Conservation (phyloP, 495 filamentous ascomycete species). For the Aspergillus carlsbadensis region DNA sequence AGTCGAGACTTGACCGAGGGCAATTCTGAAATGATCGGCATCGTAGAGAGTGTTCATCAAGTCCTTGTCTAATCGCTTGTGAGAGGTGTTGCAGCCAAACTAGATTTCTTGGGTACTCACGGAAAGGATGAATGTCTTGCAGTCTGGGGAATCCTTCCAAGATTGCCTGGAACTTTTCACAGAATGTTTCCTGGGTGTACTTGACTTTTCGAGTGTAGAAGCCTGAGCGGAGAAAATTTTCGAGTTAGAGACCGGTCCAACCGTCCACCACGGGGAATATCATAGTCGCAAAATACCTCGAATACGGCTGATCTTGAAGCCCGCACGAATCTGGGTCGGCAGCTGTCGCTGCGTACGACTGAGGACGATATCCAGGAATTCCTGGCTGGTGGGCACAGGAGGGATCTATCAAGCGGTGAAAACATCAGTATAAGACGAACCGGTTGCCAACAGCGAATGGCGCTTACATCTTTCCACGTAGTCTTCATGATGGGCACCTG, state of each 20-base stretch:
- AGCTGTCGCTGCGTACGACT: constrained; percentile 91
- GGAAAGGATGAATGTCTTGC: constrained; percentile 95
- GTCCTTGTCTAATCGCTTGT: constrained; percentile 61
- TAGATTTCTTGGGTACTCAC: constrained; percentile 43
- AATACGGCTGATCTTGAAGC: constrained; percentile 96
- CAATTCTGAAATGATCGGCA: constrained; percentile 97
- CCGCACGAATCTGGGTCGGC: constrained; percentile 92
- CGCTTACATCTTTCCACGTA: constrained; percentile 63
- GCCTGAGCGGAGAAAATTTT: constrained; percentile 45
- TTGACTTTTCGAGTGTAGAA: constrained; percentile 99
- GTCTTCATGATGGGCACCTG: constrained; percentile 62
- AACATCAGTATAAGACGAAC: constrained; percentile 19
- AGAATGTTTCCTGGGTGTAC: constrained; percentile 96
- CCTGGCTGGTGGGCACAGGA: constrained; percentile 89
- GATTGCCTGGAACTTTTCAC: constrained; percentile 85
- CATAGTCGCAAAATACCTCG: constrained; percentile 52
- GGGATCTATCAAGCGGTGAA: constrained; percentile 59
- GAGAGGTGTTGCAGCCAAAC: constrained; percentile 9
- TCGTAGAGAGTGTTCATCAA: constrained; percentile 86
- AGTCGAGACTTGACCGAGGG: constrained; percentile 91
- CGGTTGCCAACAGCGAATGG: background rate
- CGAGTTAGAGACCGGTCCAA: constrained; percentile 23
- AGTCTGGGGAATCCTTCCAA: constrained; percentile 92
- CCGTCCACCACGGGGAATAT: background rate
- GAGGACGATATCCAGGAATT: constrained; percentile 96